Evolutionary conservation across 192 early-diverging fungal species (phyloP), one percentile per base, ranked within the genome.

Genomic region (Umbelopsis sp.): DNA sequence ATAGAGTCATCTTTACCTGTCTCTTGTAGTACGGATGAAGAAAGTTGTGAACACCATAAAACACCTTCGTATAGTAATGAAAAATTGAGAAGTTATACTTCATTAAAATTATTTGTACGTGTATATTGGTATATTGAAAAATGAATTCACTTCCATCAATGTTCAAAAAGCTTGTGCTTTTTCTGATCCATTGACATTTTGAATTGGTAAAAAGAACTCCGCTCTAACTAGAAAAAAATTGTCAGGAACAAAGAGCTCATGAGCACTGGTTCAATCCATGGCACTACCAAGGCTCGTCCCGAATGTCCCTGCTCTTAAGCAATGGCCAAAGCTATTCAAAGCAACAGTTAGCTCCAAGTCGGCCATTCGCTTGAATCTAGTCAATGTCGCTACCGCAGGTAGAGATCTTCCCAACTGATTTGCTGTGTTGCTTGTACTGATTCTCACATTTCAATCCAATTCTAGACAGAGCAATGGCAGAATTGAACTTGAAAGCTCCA

Each of bases 281-380:
- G 52, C 68, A 65, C 8, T 38, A 0, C 25, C 45, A 16, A 34
- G 44, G 5, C 45, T 71, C 31, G 44, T 22, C 16, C 43, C 45
- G 0, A 3, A 32, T 7, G 20, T 73, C 17, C 72, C 72, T 31
- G 22, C 31, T 1, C 25, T 67, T 10, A 34, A 22, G 14, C 51
- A 68, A 74, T 74, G 73, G 73, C 25, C 66, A 56, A 45, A 47
- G 32, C 10, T 34, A 16, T 74, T 74, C 45, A 69, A 66, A 69
- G 16, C 41, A 34, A 74, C 51, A 20, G 25, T 62, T 2, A 74
- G 21, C 25, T 41, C 53, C 7, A 44, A 50, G 4, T 8, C 45
- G 9, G 26, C 44, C 7, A 51, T 66, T 65, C 49, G 73, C 6
- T 16, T 29, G 1, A 68, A 67, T 26, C 31, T 74, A 25, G 22